phyloP scores from a whole-genome alignment of 768 basidiomycete species.

The Sutorius australiensis region DNA sequence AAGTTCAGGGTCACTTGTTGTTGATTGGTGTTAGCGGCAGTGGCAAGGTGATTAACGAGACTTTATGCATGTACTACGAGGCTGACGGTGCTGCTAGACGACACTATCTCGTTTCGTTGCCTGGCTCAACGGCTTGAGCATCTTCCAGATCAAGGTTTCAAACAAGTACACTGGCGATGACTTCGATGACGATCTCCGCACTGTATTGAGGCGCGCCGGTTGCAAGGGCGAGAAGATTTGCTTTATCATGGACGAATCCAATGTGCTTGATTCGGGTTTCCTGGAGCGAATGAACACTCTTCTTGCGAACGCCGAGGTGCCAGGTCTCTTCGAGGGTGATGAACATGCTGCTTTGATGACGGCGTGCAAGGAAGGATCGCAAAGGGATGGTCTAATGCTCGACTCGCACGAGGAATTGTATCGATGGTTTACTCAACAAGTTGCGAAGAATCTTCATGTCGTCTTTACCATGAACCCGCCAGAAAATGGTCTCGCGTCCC shows the following conservation, averaged over 20 bases:
- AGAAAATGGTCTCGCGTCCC: constrained; percentile 89
- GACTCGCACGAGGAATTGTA: constrained; percentile 98
- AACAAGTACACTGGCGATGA: constrained; percentile 99
- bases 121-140: constrained; percentile 99
- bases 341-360: constrained; percentile 98
- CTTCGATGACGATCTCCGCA: constrained; percentile 96
- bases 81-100: constrained; percentile 53
- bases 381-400: constrained; percentile 95
- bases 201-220: constrained; percentile 89
- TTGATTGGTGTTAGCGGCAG: constrained; percentile 98
- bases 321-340: constrained; percentile 99
- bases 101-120: constrained; percentile 97
- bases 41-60: constrained; percentile 71
- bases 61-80: constrained; percentile 1
- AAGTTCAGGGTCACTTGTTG: constrained; percentile 93
- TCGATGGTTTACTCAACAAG: constrained; percentile 98
- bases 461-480: constrained; percentile 99
- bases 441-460: constrained; percentile 95
- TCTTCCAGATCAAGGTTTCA: constrained; percentile 99
- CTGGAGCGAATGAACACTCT: constrained; percentile 99
- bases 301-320: constrained; percentile 99
- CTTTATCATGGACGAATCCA: constrained; percentile 99
- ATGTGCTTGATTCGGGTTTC: constrained; percentile 98
- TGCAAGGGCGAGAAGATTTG: constrained; percentile 99
- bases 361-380: constrained; percentile 99